Base-by-base conservation (phyloP, 2,329 filamentous ascomycete species). In the Trichocomaceae sp. region DNA sequence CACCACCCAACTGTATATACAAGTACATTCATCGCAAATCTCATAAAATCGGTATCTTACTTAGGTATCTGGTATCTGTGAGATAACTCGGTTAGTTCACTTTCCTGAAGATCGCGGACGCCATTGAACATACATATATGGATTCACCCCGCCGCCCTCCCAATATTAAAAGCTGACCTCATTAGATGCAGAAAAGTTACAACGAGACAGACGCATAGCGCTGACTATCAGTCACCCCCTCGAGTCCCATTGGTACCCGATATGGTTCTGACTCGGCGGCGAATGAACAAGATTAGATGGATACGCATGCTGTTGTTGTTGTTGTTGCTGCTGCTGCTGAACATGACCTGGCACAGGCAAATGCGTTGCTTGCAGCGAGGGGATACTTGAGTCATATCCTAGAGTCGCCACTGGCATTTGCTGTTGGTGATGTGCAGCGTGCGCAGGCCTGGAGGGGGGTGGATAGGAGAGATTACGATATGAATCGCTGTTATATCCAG, bases 201-300 rank as follows among this genome's bases (percentile, higher is more conserved):
- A 29, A 2, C 29, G 29, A 39, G 15, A 3, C 35, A 19, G 35
- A 39, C 19, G 2, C 31, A 35, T 35, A 35, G 31, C 4, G 7
- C 29, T 9, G 20, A 31, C 1, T 7, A 22, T 4, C 2, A 49
- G 5, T 51, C 19, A 55, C 15, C 48, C 33, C 42, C 54, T 50
- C 19, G 54, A 52, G 35, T 56, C 54, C 54, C 54, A 56, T 17
- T 52, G 54, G 31, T 48, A 56, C 2, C 46, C 44, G n/a, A 56
- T 52, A n/a, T 56, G 54, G 13, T 49, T 35, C 39, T 53, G 51
- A 15, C 20, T 26, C 17, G 51, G 51, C 37, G 51, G 33, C 10
- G 50, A 52, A 9, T 53, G 51, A 3, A 53, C n/a, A 5, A 53
- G 46, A 12, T 41, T 44, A 20, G 50, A 53, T 10, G 50, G 50